These are phyloP conservation scores for Dalbergia cochinchinensis DNA, from an alignment of 306 rosid genomes.

Conservation along the genomic window DNA sequence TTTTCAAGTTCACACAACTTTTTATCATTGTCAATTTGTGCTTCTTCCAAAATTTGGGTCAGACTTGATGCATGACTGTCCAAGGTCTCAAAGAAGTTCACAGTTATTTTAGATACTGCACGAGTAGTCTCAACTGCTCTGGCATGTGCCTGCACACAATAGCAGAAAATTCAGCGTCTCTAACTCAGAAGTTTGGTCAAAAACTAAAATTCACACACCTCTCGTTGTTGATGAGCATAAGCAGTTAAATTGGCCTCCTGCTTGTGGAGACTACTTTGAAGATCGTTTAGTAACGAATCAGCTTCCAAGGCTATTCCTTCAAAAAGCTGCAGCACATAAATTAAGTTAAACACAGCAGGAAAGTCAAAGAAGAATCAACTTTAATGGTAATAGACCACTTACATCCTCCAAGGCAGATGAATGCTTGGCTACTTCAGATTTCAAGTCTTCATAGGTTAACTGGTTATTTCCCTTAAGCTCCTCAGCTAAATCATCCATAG, in stretches of 20 bases:
- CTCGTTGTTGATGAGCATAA: constrained; percentile 89
- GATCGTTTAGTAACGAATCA: constrained; percentile 82
- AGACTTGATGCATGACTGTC: constrained; percentile 86
- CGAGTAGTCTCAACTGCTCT: constrained; percentile 94
- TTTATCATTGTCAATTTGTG: constrained; percentile 77
- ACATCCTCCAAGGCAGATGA: constrained; percentile 92
- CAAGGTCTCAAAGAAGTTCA: constrained; percentile 81
- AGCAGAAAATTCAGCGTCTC: constrained; percentile 43
- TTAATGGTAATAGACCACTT: constrained; percentile 46
- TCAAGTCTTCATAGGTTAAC: constrained; percentile 79
- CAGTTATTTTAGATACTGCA: constrained; percentile 83
- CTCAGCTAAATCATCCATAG: constrained; percentile 80
- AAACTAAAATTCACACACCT: constrained; percentile 60
- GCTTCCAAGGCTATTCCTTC: constrained; percentile 97
- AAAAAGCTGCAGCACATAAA: constrained; percentile 75
- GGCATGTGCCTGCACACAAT: constrained; percentile 78
- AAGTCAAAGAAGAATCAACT: constrained; percentile 7
- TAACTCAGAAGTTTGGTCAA: constrained; percentile 15
- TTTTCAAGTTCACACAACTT: constrained; percentile 85
- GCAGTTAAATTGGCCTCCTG: constrained; percentile 88
- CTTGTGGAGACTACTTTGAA: constrained; percentile 86
- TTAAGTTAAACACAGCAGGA: constrained; percentile 48
- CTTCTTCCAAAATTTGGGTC: constrained; percentile 86
- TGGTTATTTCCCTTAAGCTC: constrained; percentile 87
- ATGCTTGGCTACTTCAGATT: constrained; percentile 91